These are phyloP conservation scores for Talaromyces sp. DNA, from an alignment of 2,329 filamentous ascomycete species.

Conservation along the genomic window DNA sequence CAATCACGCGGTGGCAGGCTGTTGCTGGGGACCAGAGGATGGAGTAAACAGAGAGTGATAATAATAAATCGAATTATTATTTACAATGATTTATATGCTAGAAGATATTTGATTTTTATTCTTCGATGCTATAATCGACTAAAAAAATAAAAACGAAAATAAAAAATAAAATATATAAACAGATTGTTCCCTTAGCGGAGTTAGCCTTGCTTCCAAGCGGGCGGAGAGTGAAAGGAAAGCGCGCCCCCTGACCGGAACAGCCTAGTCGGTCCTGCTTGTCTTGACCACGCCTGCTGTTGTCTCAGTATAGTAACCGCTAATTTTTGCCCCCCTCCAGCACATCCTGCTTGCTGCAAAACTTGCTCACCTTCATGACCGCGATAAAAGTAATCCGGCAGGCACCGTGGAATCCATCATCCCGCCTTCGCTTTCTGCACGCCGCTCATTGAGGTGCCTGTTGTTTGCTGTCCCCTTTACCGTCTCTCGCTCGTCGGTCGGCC, in stretches of 20 bases:
- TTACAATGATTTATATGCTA: background rate
- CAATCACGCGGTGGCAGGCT: background rate
- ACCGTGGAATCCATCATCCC: background rate
- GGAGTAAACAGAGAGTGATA: background rate
- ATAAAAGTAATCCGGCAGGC: background rate
- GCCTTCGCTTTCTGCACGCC: background rate
- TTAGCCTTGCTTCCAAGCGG: background rate
- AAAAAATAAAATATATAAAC: background rate
- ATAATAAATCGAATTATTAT: background rate
- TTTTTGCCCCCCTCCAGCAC: background rate
- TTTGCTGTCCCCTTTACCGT: background rate
- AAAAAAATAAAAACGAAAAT: too few species aligned
- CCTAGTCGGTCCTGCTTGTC: background rate
- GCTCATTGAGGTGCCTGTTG: slow-evolving; percentile 2
- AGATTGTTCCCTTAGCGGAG: background rate
- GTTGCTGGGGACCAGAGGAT: background rate
- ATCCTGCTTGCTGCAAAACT: background rate
- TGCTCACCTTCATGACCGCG: background rate
- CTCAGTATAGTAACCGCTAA: background rate
- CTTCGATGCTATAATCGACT: background rate
- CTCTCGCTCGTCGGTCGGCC: background rate
- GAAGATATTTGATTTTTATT: background rate
- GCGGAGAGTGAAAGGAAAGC: background rate
- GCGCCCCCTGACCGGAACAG: background rate
- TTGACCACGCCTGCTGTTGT: background rate